Evolutionary conservation across 306 rosid genomes (phyloP).

Genomic region (Gillenia trifoliata): DNA sequence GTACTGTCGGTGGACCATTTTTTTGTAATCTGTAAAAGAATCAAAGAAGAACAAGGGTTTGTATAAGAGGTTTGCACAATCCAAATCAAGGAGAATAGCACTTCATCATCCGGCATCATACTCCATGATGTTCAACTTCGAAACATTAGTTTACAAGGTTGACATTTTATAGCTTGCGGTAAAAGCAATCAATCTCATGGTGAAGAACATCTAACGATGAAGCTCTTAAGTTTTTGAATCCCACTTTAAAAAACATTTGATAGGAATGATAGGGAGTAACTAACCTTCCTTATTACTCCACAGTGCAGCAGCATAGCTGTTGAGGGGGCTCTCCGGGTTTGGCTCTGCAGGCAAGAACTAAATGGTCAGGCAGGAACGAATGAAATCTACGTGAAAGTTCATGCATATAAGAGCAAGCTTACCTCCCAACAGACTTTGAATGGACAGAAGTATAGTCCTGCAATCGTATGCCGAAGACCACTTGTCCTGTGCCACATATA

Average conservation of each 20-base stretch:
- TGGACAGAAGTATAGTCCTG: conserved; percentile 89
- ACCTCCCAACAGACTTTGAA: conserved; percentile 96
- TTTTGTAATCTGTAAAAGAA: conserved; percentile 59
- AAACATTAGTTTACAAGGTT: background rate
- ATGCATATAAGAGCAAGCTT: conserved; percentile 18
- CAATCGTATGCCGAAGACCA: conserved; percentile 99
- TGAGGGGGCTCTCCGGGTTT: conserved; percentile 92
- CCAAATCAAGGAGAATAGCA: background rate
- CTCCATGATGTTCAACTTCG: background rate
- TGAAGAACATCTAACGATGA: background rate
- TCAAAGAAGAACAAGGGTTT: background rate
- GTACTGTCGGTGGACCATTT: conserved; percentile 82
- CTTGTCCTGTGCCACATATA: conserved; percentile 57
- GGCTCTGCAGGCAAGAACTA: conserved; percentile 59
- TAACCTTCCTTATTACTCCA: conserved; percentile 88
- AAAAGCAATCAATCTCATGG: background rate
- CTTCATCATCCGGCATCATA: background rate
- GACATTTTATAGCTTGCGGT: background rate
- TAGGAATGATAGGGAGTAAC: background rate
- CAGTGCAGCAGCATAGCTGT: conserved; percentile 82
- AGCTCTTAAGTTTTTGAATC: background rate
- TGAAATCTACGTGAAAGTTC: conserved; percentile 8
- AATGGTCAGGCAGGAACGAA: conserved; percentile 24
- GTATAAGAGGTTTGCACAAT: background rate
- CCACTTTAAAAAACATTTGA: background rate